Base-by-base conservation (phyloP, 768 basidiomycete genomes). In the Sistotremastrum suecicum region DNA sequence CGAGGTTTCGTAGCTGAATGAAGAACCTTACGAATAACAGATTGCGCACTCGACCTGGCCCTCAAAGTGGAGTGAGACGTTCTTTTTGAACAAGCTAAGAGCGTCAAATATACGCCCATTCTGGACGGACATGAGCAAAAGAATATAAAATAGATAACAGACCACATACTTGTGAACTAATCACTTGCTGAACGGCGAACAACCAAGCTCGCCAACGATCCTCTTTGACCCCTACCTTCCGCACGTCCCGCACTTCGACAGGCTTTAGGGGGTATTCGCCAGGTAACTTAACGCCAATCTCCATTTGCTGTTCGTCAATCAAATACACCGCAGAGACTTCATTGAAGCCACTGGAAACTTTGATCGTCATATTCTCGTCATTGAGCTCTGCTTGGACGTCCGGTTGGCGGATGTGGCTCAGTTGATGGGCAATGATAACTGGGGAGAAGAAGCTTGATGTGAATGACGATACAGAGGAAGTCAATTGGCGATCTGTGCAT, bases 1-100 rank as follows among this genome's bases (percentile, higher is more conserved):
- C 33, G 32, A 20, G 7, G 37, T 28, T 42, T 35, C 50, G 47
- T 41, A 6, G 43, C 20, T 42, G 42, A 32, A 4, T 10, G 7
- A 11, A 12, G 33, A 34, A 9, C 57, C 83, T 57, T 54, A 90
- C 83, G 86, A 88, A 60, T 92, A 94, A 56, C 90, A 94, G 49
- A 99, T 97, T 1, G 94, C 88, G 61, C 95, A 99, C 54, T 94
- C 90, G 2, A 86, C 85, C 59, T 91, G 83, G 5, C 94, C 94
- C 51, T 94, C 88, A 56, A 98, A 99, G 60, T 98, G 89, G 12
- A 86, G 70, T 0, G 78, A 70, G 39, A 92, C 90, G 57, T 97
- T 98, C 63, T 84, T 88, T 64, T 91, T 92, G 74, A 97, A 98
- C 48, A 94, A 65, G 4, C 74, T 72, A 12, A 98, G 60, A 0